Conservation (phyloP, 1,139 yeast species). For the Scheffersomyces titani region DNA sequence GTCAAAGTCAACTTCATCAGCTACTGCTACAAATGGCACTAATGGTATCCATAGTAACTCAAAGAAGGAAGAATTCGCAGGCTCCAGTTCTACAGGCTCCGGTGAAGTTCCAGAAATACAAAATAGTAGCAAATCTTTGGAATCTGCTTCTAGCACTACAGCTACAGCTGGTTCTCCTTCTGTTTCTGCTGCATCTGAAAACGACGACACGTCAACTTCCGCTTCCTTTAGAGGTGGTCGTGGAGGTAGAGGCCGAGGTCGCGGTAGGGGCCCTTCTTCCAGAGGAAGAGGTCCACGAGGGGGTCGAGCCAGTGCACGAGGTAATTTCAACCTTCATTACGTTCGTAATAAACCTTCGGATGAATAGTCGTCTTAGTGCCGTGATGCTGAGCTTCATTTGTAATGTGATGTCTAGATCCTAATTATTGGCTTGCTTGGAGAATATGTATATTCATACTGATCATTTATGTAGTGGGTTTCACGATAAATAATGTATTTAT, state of each 20-base stretch:
- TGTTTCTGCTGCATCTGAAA: background rate
- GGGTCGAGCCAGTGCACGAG: conserved; percentile 5
- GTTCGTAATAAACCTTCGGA: conserved; percentile 23
- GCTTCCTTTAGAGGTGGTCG: conserved; percentile 15
- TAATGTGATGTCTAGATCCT: background rate
- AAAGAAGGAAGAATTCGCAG: background rate
- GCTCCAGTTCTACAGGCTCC: background rate
- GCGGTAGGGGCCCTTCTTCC: conserved; percentile 14
- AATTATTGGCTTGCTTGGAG: background rate
- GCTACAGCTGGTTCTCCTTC: background rate
- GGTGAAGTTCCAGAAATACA: background rate
- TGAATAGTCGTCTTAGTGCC: conserved; percentile 1
- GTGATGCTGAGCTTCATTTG: background rate
- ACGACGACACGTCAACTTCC: conserved; percentile 1
- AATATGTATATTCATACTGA: background rate
- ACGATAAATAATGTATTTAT: background rate
- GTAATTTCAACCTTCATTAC: conserved; percentile 27
- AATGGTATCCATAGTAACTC: background rate
- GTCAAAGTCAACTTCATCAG: background rate
- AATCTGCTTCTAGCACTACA: background rate
- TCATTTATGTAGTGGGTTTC: background rate
- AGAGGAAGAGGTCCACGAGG: conserved; percentile 8
- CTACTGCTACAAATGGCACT: background rate
- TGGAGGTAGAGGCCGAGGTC: conserved; percentile 20
- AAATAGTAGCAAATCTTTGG: background rate